Evolutionary conservation across 768 basidiomycete species (phyloP).

Genomic region (Baorangia bicolor): DNA sequence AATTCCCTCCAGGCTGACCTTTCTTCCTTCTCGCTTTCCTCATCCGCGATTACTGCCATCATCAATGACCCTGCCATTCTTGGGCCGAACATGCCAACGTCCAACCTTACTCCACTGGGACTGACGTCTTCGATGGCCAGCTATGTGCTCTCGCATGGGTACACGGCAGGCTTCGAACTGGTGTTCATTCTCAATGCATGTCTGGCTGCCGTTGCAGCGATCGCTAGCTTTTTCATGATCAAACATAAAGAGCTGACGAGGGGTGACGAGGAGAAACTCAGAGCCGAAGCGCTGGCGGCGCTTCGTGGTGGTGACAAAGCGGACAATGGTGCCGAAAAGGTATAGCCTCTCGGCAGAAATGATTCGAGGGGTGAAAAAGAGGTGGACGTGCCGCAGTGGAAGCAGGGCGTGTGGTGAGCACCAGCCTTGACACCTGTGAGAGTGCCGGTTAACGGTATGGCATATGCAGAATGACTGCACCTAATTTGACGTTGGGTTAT

Average conservation of each 20-base stretch:
- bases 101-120: conserved; percentile 33
- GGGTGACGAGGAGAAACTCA: conserved; percentile 53
- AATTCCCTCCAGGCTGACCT: conserved; percentile 47
- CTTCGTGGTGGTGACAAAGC: not conserved
- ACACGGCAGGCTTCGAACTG: conserved; percentile 54
- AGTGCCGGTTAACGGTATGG: not conserved
- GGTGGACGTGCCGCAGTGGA: not conserved
- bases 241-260: conserved; percentile 59
- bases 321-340: not conserved
- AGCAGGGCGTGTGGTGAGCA: not conserved
- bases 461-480: not conserved
- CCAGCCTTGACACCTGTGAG: not conserved
- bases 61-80: conserved; percentile 49
- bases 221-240: conserved; percentile 58
- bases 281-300: conserved; percentile 35
- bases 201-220: conserved; percentile 52
- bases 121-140: conserved; percentile 38
- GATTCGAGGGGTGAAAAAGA: not conserved
- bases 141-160: conserved; percentile 47
- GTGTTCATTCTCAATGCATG: conserved; percentile 63
- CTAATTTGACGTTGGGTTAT: not conserved
- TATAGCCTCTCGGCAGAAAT: not conserved
- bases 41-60: conserved; percentile 40
- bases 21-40: conserved; percentile 36
- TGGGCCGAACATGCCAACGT: conserved; percentile 30